These are phyloP conservation scores for Zymoseptoria pseudotritici DNA, from an alignment of 2,329 filamentous ascomycete genomes.

Conservation along the genomic window DNA sequence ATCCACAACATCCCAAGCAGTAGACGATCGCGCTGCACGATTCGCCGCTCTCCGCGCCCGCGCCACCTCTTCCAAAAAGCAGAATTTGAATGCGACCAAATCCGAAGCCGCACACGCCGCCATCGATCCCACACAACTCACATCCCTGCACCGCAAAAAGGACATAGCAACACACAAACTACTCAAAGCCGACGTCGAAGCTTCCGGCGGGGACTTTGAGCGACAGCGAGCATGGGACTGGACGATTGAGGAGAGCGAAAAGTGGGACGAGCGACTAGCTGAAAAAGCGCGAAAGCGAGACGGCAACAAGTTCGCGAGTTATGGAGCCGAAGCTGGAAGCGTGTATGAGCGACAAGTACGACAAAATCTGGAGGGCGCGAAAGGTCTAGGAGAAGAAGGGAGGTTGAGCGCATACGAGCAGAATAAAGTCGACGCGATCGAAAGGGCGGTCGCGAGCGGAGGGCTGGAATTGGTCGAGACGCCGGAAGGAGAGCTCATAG, in stretches of 20 bases:
- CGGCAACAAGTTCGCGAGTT: slow-evolving; percentile 84
- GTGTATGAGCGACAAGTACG: slow-evolving; percentile 87
- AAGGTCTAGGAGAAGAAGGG: slow-evolving; percentile 17
- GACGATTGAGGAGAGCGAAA: slow-evolving; percentile 89
- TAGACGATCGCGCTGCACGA: slow-evolving; percentile 62
- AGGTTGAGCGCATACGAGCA: slow-evolving; percentile 71
- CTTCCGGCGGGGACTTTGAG: slow-evolving; percentile 84
- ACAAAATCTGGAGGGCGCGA: slow-evolving; percentile 55
- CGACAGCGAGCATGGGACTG: slow-evolving; percentile 98
- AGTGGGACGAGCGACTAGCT: slow-evolving; percentile 83
- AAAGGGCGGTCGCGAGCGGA: slow-evolving; percentile 75
- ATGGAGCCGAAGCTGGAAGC: slow-evolving; percentile 78
- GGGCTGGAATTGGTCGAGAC: slow-evolving; percentile 91
- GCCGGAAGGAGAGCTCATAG: slow-evolving; percentile 88
- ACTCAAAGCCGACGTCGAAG: slow-evolving; percentile 82
- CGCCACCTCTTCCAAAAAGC: slow-evolving; percentile 49
- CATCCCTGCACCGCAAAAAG: slow-evolving; percentile 73
- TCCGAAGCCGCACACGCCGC: slow-evolving; percentile 73
- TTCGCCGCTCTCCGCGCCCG: slow-evolving; percentile 84
- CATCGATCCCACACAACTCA: slow-evolving; percentile 69
- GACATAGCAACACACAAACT: slow-evolving; percentile 88
- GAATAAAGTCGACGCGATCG: slow-evolving; percentile 76
- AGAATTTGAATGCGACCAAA: slow-evolving; percentile 75
- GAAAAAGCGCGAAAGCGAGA: slow-evolving; percentile 78
- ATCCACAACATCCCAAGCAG: slow-evolving; percentile 24